Evolutionary conservation across 306 rosid genomes (phyloP), one percentile per base, ranked within the genome.

Genomic region (Betula pendula): DNA sequence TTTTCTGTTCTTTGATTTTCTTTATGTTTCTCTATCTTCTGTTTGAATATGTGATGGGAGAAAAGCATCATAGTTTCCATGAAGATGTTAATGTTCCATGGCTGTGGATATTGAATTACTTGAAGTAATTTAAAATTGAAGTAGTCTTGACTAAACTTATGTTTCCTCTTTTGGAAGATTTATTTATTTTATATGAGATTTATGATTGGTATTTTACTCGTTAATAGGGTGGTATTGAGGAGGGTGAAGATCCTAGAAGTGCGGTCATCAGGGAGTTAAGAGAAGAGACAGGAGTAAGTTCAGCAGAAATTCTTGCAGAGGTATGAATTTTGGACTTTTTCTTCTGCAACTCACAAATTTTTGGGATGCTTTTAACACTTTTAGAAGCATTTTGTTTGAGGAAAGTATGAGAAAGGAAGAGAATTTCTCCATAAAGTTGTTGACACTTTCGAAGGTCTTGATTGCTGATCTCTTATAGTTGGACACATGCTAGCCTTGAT

Each of bases 271-370:
- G 97, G 75, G 98, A 92, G 78, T 72, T 94, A 29, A 87, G 91
- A 80, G 95, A 94, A 84, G 98, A 94, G 81, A 94, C 98, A 3
- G 97, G 96, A 71, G 91, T 94, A 65, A 89, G 31, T 75, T 92
- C 98, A 3, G 97, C 93, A 15, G 96, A 94, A 85, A 78, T 92
- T 75, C 78, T 92, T 74, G 84, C 90, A 12, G 95, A 94, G 95
- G 98, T 93, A 72, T 33, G 62, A 56, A 49, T 77, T 70, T 17
- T 63, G 35, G 44, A 60, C 25, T 68, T 78, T 52, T 73, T 67
- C 50, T 51, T 65, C 6, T 40, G 15, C 15, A 19, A 17, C 20
- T 65, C 75, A 44, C 16, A 59, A 60, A 68, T 7, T 50, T 55
- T 40, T 55, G 14, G 29, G 47, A 53, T 48, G 52, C 40, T 50